phyloP scores from a whole-genome alignment of 257 asterid species.

The Cynanchum wilfordii region DNA sequence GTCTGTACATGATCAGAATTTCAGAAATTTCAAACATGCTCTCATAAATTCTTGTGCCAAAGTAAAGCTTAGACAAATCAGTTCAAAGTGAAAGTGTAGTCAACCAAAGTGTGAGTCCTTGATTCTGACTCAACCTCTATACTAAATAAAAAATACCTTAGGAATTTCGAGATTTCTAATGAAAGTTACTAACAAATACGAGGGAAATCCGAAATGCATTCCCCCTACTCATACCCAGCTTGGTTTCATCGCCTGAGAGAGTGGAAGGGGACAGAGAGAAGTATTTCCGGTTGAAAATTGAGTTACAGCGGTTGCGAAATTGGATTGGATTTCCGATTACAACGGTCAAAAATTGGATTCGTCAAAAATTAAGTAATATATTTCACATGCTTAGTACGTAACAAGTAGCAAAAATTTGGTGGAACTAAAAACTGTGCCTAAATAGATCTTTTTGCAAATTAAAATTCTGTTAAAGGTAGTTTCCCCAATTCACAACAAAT shows the following conservation, averaged over 20 bases:
- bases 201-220: constrained; percentile 23
- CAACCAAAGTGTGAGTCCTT: neutral
- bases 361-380: too few species aligned
- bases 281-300: too few species aligned
- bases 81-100: neutral
- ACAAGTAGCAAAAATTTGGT: too few species aligned
- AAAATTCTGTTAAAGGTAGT: too few species aligned
- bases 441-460: too few species aligned
- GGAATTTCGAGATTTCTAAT: neutral
- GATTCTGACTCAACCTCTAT: neutral
- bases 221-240: constrained; percentile 99
- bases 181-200: neutral
- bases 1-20: too few species aligned
- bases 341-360: too few species aligned
- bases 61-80: neutral
- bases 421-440: too few species aligned
- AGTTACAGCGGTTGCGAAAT: too few species aligned
- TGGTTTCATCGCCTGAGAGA: constrained; percentile 81
- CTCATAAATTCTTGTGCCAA: neutral
- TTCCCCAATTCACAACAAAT: too few species aligned
- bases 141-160: neutral
- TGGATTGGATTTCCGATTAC: too few species aligned
- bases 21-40: neutral
- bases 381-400: too few species aligned
- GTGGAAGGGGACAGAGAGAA: constrained; percentile 8